A percentile compares a stretch with the other conserved stretches of the same genome.
Conservation (phyloP, 2,329 filamentous ascomycete species). For the Claviceps paspali region DNA sequence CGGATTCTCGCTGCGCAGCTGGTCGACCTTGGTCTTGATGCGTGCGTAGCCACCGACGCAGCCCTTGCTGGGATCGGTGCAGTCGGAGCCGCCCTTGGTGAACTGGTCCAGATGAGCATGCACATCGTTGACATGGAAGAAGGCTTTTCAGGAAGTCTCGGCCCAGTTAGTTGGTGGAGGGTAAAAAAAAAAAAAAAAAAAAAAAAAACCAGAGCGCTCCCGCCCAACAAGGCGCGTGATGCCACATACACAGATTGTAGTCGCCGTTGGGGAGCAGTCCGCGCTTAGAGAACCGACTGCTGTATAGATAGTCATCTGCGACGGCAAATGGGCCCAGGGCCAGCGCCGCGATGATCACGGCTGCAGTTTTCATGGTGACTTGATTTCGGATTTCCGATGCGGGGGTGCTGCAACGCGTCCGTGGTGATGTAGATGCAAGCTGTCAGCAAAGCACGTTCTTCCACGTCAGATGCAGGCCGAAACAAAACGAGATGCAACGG, state of each 20-base stretch:
- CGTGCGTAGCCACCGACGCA: constrained; percentile 52
- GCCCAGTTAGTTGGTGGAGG: too few species aligned
- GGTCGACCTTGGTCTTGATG: constrained; percentile 44
- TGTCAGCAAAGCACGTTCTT: too few species aligned
- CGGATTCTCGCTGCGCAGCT: constrained; percentile 39
- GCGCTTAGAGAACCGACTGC: constrained; percentile 4
- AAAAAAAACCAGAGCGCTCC: not conserved
- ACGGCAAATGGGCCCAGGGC: constrained; percentile 1
- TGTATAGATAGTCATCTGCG: constrained; percentile 6
- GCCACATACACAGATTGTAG: constrained; percentile 6
- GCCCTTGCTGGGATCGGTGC: constrained; percentile 36
- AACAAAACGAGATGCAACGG: too few species aligned
- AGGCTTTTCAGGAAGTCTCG: too few species aligned
- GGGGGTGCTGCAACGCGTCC: too few species aligned
- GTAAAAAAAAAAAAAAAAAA: not conserved
- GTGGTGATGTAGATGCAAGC: too few species aligned
- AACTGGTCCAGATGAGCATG: constrained; percentile 53
- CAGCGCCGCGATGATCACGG: constrained; percentile 3
- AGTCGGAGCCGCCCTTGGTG: constrained; percentile 45
- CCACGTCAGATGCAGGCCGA: too few species aligned
- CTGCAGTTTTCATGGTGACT: not conserved
- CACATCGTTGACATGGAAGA: constrained; percentile 57
- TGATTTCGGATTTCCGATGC: too few species aligned
- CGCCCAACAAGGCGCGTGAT: too few species aligned
- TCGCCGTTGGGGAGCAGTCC: constrained; percentile 5